Conservation (phyloP, 2,329 filamentous ascomycete species). For the Chrysoporthe cubensis region DNA sequence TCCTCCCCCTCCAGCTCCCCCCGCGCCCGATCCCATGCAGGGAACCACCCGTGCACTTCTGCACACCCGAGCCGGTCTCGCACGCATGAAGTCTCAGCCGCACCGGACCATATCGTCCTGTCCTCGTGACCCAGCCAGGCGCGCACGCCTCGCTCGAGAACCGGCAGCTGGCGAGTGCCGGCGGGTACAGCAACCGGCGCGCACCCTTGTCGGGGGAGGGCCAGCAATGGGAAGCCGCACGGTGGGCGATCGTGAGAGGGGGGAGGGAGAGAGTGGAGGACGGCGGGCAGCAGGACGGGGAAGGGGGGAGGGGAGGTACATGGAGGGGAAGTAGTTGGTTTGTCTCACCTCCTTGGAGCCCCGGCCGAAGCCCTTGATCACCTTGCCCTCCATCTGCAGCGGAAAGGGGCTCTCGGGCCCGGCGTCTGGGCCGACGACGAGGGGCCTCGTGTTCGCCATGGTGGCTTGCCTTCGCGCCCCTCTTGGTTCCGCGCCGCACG, state of each 20-base stretch:
- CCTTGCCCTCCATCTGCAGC: conserved; percentile 79
- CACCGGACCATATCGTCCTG: neutral
- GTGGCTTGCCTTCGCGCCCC: conserved; percentile 1
- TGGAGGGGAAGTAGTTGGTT: neutral
- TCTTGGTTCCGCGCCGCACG: neutral
- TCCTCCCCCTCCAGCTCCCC: neutral
- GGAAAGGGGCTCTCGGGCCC: conserved; percentile 83
- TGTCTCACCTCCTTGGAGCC: conserved; percentile 82
- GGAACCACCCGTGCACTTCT: too few relatives aligned
- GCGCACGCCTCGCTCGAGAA: conserved; percentile 10
- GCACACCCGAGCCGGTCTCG: too few relatives aligned
- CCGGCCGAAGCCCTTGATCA: conserved; percentile 91
- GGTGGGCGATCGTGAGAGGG: neutral
- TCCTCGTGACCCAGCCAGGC: neutral
- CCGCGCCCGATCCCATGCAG: neutral
- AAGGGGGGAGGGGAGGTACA: neutral
- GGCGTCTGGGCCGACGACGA: conserved; percentile 71
- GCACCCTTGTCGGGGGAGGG: too few relatives aligned
- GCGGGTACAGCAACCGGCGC: conserved; percentile 14
- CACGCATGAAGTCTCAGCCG: neutral
- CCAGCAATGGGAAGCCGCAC: too few relatives aligned
- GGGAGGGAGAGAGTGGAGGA: neutral
- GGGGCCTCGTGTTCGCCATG: conserved; percentile 55
- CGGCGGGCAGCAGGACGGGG: neutral
- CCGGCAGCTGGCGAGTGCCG: conserved; percentile 23